Evolutionary conservation across 495 filamentous ascomycete genomes (phyloP), one percentile per base, ranked within the genome.

Genomic region (Aspergillus homomorphus): DNA sequence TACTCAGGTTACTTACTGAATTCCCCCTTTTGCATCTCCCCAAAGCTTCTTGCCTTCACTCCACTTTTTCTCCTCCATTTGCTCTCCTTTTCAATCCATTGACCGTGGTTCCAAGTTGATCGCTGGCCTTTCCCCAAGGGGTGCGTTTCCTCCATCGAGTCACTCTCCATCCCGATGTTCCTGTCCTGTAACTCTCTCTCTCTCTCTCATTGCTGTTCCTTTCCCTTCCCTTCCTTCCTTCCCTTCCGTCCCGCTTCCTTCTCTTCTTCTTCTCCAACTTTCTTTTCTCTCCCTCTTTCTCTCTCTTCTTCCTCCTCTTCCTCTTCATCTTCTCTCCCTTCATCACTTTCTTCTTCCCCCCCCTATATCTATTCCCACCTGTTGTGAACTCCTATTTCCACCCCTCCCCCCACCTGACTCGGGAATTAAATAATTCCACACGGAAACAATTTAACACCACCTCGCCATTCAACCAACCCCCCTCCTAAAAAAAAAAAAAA

Each of bases 121-220:
- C n/a, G n/a, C n/a, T n/a, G 48, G 56, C 38, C 26, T 22, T 44
- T 44, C 51, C 24, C 44, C 59, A 59, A 59, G 57, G 57, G 57
- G 57, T 42, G 24, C 24, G 26, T 38, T 18, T 18, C 30, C 46
- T 51, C 44, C 48, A 54, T 50, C 49, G 57, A 48, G 45, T 55
- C 51, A 55, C 18, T 19, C 53, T 30, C 45, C 51, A 38, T 57
- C 59, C 38, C 53, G 49, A 21, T 44, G 24, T 48, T 53, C 26
- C 22, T 33, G 45, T 24, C 45, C 54, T 44, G 58, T 48, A 22
- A 21, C 33, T 52, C 19, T 52, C 45, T 30, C 45, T 38, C 24
- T 56, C 49, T 52, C 22, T 59, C 45, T 43, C 54, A 26, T 54
- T 26, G 45, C 30, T 53, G n/a, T 48, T 41, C 51, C 41, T 52